Evolutionary conservation across 2,329 filamentous ascomycete genomes (phyloP).

Genomic region (Macrophomina tecta): DNA sequence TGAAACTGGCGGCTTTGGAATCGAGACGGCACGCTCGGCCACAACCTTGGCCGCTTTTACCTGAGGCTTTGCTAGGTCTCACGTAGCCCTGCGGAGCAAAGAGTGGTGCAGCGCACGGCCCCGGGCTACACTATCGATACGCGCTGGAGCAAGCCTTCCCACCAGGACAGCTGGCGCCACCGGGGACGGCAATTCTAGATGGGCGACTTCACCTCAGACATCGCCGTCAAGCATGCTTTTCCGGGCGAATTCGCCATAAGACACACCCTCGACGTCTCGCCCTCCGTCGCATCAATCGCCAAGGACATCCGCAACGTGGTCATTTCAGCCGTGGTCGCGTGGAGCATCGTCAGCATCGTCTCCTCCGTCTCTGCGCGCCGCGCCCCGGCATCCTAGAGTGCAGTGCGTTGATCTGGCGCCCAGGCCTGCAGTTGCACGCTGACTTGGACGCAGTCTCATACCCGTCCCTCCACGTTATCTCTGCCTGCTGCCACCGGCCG

Average conservation of each 20-base stretch:
- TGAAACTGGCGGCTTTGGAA: neutral
- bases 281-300: conserved; percentile 55
- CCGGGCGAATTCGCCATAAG: conserved; percentile 48
- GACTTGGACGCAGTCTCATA: neutral
- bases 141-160: conserved; percentile 11
- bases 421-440: conserved; percentile 27
- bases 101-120: conserved; percentile 9
- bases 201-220: conserved; percentile 25
- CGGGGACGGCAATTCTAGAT: conserved; percentile 7
- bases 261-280: conserved; percentile 59
- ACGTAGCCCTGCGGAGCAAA: neutral
- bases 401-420: conserved; percentile 32
- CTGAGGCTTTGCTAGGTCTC: neutral
- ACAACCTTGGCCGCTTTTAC: neutral
- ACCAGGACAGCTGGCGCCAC: conserved; percentile 24
- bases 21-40: neutral
- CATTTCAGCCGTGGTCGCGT: conserved; percentile 57
- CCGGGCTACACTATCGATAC: conserved; percentile 20
- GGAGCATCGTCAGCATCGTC: conserved; percentile 47
- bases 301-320: conserved; percentile 59
- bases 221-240: conserved; percentile 27
- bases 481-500: neutral
- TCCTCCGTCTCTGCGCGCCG: conserved; percentile 25
- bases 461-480: neutral
- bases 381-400: neutral